Percentiles rank a stretch among this genome's conserved stretches.
Conservation (phyloP, 108 stramenopile genomes). For the Skeletonema tropicum region DNA sequence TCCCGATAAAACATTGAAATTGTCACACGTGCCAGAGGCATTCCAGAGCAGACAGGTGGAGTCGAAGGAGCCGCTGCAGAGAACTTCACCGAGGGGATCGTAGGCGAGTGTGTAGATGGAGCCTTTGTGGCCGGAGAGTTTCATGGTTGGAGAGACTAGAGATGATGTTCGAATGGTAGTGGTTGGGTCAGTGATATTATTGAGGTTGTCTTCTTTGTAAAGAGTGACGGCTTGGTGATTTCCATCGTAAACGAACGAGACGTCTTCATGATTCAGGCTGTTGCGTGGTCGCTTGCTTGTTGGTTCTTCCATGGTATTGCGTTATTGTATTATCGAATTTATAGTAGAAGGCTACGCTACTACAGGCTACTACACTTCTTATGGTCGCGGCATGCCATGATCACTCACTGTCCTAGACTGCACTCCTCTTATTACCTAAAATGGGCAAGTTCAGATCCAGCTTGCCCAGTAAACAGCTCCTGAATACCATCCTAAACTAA, state of each 20-base stretch:
- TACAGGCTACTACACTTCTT: too few relatives aligned
- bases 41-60: conserved; percentile 85
- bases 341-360: too few relatives aligned
- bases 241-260: not conserved
- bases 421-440: too few relatives aligned
- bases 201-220: conserved; percentile 13
- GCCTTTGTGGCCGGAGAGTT: conserved; percentile 86
- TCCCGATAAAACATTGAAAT: conserved; percentile 80
- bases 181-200: not conserved
- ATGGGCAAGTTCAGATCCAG: too few relatives aligned
- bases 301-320: conserved; percentile 13
- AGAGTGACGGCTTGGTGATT: conserved; percentile 15
- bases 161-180: conserved; percentile 58
- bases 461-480: too few relatives aligned
- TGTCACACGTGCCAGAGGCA: conserved; percentile 67
- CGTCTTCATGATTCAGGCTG: not conserved
- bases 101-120: conserved; percentile 84
- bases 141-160: conserved; percentile 79
- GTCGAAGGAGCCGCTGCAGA: conserved; percentile 79
- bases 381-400: too few relatives aligned
- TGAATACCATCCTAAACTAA: too few relatives aligned
- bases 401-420: too few relatives aligned
- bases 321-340: not conserved
- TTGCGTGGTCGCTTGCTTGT: conserved; percentile 29
- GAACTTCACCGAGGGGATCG: conserved; percentile 67